Conservation (phyloP, 768 basidiomycete genomes). For the Phallus indusiatus region DNA sequence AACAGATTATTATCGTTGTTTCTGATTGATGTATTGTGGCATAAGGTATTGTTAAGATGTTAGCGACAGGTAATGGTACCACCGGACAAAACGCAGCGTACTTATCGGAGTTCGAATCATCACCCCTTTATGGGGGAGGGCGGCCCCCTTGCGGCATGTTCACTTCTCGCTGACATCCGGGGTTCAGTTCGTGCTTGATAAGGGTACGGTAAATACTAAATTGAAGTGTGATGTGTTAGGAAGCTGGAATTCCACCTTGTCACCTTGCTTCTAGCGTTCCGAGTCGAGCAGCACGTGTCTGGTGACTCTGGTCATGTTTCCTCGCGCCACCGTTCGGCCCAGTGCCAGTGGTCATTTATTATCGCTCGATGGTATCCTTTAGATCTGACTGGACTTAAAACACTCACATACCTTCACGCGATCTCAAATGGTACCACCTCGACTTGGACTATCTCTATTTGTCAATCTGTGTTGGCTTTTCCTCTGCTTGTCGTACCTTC, state of each 20-base stretch:
- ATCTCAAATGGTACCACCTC: not conserved
- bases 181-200: no score
- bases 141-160: no score
- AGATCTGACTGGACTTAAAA: not conserved
- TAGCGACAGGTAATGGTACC: conserved; percentile 13
- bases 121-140: no score
- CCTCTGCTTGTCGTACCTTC: not conserved
- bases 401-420: not conserved
- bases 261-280: not conserved
- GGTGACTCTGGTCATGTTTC: not conserved
- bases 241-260: not conserved
- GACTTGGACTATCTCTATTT: not conserved
- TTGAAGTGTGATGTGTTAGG: no score
- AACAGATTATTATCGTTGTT: no score
- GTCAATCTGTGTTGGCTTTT: not conserved
- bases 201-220: no score
- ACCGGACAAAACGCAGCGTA: conserved; percentile 5
- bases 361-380: not conserved
- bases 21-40: no score
- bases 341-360: not conserved
- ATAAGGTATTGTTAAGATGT: conserved; percentile 13
- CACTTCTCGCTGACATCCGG: no score
- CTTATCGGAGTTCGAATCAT: conserved; percentile 7
- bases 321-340: not conserved
- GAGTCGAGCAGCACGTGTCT: not conserved